Conservation (phyloP, 73 alveolate genomes). For the Symbiodinium natans region DNA sequence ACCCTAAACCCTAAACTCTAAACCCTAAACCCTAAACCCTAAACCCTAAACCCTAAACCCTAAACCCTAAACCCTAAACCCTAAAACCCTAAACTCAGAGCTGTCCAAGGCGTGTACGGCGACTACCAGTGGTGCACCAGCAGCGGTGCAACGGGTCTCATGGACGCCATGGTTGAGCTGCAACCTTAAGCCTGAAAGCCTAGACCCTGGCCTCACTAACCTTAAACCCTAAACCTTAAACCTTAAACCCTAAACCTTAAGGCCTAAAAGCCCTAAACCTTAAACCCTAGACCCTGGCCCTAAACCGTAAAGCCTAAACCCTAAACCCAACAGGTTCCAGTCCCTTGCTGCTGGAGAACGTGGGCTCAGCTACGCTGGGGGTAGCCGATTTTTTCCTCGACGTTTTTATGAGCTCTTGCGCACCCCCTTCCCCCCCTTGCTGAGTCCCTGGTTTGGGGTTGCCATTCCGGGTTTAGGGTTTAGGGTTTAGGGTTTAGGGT, state of each 20-base stretch:
- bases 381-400: too few relatives aligned
- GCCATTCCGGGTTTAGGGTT: neutral
- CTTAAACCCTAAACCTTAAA: neutral
- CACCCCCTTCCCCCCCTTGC: too few relatives aligned
- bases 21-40: too few relatives aligned
- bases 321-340: neutral
- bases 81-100: too few relatives aligned
- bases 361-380: too few relatives aligned
- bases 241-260: neutral
- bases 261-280: neutral
- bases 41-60: too few relatives aligned
- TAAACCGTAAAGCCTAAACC: neutral
- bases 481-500: neutral
- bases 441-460: neutral
- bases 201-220: neutral
- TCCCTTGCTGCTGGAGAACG: too few relatives aligned
- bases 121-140: slow-evolving; percentile 78
- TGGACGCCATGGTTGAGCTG: neutral
- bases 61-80: too few relatives aligned
- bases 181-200: too few relatives aligned
- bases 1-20: too few relatives aligned
- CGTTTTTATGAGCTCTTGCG: too few relatives aligned
- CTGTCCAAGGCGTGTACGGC: slow-evolving; percentile 43
- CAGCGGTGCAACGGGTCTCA: neutral
- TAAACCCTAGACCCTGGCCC: neutral